Base-by-base conservation (phyloP, 2,329 filamentous ascomycete species). In the Verticillium nubilum region DNA sequence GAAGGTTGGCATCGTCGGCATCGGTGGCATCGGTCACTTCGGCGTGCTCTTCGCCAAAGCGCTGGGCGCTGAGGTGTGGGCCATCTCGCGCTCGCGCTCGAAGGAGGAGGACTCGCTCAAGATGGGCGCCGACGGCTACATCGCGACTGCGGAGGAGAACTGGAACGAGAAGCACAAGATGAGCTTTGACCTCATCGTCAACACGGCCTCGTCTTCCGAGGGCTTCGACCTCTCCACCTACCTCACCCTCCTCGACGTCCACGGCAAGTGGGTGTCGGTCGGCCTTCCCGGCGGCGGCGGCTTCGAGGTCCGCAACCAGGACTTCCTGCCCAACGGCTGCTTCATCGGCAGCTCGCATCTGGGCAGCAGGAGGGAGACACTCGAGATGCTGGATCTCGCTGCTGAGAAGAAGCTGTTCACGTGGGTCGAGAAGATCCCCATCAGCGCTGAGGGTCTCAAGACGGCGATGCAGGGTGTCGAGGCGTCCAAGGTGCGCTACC, bases 201-300 rank as follows among this genome's bases (percentile, higher is more conserved):
- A 89, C 80, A 88, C 86, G 7, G 88, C 90, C 66, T 90, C 86
- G 69, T 86, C 82, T 35, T 87, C 84, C 57, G 83, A 86, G 57
- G 81, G 80, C 54, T 91, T 91, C 75, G 84, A 91, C 69, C 77
- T 91, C 31, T 74, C 76, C 57, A 82, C 87, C 64, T 96, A 95
- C 78, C 84, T 96, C 68, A 85, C 83, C 62, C 83, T 92, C 67
- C 83, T 96, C 71, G 92, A 94, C 74, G 87, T 94, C 60, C 90
- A 92, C 76, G 90, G 89, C 60, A 84, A 82, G 70, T 95, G 90
- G 85, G 85, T 94, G 72, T 90, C 84, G 68, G 89, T 94, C 58
- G 91, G 90, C 50, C 80, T 95, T 69, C 91, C 91, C 3, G 90
- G 92, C 70, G 88, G 91, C 62, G 86, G 88, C 52, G 85, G 91